Conservation (phyloP, 2,329 filamentous ascomycete genomes). For the Aspergillus hortae region DNA sequence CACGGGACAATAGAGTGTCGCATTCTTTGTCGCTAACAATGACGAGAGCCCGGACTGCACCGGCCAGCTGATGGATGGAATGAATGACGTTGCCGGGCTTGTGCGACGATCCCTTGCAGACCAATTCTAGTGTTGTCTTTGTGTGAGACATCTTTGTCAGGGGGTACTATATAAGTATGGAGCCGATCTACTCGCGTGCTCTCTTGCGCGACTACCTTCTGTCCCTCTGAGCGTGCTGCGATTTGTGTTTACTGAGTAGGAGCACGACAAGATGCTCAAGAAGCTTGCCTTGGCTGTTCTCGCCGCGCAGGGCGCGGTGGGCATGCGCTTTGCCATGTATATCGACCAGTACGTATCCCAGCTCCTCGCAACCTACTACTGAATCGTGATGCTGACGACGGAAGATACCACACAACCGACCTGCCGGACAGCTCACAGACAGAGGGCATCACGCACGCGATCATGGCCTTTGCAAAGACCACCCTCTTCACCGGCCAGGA, state of each 20-base stretch:
- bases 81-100: not conserved
- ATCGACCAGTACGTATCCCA: constrained; percentile 43
- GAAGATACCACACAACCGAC: constrained; percentile 40
- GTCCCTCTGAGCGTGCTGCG: not conserved
- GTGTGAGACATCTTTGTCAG: no score
- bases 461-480: constrained; percentile 54
- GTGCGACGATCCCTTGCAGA: not conserved
- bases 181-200: not conserved
- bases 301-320: constrained; percentile 26
- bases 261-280: constrained; percentile 14
- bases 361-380: not conserved
- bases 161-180: no score
- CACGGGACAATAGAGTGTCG: not conserved
- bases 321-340: constrained; percentile 42
- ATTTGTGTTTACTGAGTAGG: not conserved
- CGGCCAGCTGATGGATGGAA: not conserved
- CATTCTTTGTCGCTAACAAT: not conserved
- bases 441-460: constrained; percentile 51
- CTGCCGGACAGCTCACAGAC: constrained; percentile 36
- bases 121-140: no score
- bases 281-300: constrained; percentile 25
- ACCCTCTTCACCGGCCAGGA: constrained; percentile 48
- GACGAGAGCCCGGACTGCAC: not conserved
- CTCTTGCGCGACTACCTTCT: no score
- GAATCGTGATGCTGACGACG: not conserved